phyloP scores from a whole-genome alignment of 2,329 filamentous ascomycete genomes.

The Colletotrichum musae region DNA sequence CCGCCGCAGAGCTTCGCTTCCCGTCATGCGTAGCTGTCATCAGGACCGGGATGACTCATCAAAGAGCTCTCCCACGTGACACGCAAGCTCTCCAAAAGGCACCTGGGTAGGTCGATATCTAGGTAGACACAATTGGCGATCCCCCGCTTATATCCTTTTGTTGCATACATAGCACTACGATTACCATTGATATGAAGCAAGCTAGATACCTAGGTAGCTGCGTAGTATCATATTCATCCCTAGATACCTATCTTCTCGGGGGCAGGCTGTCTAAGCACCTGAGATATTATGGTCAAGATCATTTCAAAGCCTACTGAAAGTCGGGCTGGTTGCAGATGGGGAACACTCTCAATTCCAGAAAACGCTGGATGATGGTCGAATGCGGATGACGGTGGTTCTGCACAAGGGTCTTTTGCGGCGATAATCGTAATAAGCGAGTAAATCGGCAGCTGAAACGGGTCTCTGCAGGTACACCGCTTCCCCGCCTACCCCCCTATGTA shows the following conservation, averaged over 20 bases:
- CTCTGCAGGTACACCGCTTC: slow-evolving; percentile 42
- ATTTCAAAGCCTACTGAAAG: not conserved
- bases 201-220: no score
- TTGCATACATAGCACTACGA: slow-evolving; percentile 4
- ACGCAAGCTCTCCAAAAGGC: not conserved
- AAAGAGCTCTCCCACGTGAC: slow-evolving; percentile 22
- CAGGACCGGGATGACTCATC: slow-evolving; percentile 30
- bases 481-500: slow-evolving; percentile 31
- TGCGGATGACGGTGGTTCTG: slow-evolving; percentile 2
- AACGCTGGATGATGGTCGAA: slow-evolving; percentile 29
- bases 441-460: slow-evolving; percentile 39
- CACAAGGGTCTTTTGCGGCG: slow-evolving; percentile 17
- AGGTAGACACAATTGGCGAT: slow-evolving; percentile 18
- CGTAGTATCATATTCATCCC: no score
- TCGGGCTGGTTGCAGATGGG: not conserved
- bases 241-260: no score
- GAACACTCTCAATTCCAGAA: slow-evolving; percentile 2
- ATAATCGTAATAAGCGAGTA: slow-evolving; percentile 19
- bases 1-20: slow-evolving; percentile 36
- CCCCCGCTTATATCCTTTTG: slow-evolving; percentile 27
- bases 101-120: no score
- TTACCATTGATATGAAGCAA: no score
- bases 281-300: no score
- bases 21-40: slow-evolving; percentile 28
- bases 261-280: no score